phyloP scores from a whole-genome alignment of 2,329 filamentous ascomycete genomes.

The Alternaria gansuensis region DNA sequence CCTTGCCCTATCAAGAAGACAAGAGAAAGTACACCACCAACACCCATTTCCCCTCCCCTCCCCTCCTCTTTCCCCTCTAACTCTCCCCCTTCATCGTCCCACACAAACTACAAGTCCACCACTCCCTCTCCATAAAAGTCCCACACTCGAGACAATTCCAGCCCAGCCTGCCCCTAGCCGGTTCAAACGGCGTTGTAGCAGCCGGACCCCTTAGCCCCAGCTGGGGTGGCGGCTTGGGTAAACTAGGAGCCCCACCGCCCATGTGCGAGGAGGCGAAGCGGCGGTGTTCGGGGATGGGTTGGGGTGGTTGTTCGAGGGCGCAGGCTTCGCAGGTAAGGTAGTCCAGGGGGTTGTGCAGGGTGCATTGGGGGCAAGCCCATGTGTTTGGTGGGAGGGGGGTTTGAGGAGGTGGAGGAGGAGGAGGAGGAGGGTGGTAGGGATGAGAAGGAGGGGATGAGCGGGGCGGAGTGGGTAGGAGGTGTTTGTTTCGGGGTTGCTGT shows the following conservation, averaged over 20 bases:
- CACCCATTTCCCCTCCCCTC: neutral
- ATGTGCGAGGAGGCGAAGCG: slow-evolving; percentile 39
- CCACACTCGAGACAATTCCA: slow-evolving; percentile 68
- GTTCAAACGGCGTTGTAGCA: slow-evolving; percentile 54
- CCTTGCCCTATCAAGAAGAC: no score
- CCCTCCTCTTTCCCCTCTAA: neutral
- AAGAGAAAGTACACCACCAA: neutral
- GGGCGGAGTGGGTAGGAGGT: slow-evolving; percentile 44
- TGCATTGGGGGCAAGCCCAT: slow-evolving; percentile 70
- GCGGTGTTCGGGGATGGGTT: slow-evolving; percentile 47
- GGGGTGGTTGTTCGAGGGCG: slow-evolving; percentile 62
- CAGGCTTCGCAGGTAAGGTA: slow-evolving; percentile 70
- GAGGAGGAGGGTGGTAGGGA: slow-evolving; percentile 7
- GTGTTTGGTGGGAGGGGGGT: slow-evolving; percentile 52
- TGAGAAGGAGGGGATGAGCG: slow-evolving; percentile 21
- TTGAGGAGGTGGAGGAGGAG: slow-evolving; percentile 20
- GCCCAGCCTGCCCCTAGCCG: slow-evolving; percentile 60
- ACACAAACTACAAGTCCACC: slow-evolving; percentile 4
- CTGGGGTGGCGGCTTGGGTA: slow-evolving; percentile 47
- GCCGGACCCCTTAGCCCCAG: slow-evolving; percentile 39
- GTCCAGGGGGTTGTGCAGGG: slow-evolving; percentile 67
- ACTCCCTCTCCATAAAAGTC: slow-evolving; percentile 63
- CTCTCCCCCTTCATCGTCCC: slow-evolving; percentile 1
- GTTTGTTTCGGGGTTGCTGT: slow-evolving; percentile 36
- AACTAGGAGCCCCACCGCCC: slow-evolving; percentile 20